These are phyloP conservation scores for Tricholoma sp. DNA, from an alignment of 768 basidiomycete species.

Conservation along the genomic window DNA sequence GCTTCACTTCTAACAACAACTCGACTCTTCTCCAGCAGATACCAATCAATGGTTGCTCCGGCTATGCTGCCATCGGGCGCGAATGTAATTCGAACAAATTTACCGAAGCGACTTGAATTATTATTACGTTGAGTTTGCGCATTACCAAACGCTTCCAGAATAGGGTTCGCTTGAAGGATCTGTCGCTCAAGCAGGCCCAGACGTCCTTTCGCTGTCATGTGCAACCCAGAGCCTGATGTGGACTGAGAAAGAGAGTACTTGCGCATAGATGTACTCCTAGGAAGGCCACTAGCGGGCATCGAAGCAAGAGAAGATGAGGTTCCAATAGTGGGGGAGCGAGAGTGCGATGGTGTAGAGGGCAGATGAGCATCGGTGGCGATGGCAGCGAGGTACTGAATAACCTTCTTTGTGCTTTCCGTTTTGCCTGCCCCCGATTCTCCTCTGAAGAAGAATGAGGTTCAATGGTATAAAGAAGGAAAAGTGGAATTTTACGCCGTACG, in stretches of 20 bases:
- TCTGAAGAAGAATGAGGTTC: constrained; percentile 33
- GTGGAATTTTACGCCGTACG: constrained; percentile 49
- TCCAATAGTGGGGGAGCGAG: constrained; percentile 59
- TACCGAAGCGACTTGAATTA: constrained; percentile 98
- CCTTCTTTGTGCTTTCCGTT: constrained; percentile 98
- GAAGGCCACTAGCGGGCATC: constrained; percentile 64
- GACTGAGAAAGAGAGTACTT: constrained; percentile 44
- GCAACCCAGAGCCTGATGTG: constrained; percentile 35
- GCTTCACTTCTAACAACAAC: constrained; percentile 85
- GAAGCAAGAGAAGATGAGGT: constrained; percentile 42
- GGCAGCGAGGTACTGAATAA: constrained; percentile 97
- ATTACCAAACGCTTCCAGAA: constrained; percentile 97
- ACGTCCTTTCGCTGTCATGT: constrained; percentile 60
- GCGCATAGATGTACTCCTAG: constrained; percentile 59
- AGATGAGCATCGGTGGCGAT: constrained; percentile 82
- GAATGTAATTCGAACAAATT: constrained; percentile 96
- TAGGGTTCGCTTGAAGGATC: constrained; percentile 96
- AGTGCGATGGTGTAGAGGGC: constrained; percentile 53
- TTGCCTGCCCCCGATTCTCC: constrained; percentile 99
- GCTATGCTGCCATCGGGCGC: constrained; percentile 90
- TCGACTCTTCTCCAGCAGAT: constrained; percentile 93
- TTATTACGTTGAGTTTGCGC: constrained; percentile 98
- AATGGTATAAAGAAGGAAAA: neutral
- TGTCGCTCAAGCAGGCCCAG: constrained; percentile 91
- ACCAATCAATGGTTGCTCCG: constrained; percentile 99